phyloP scores from a whole-genome alignment of 352 stramenopile genomes.

The Pythium pyrilobum region DNA sequence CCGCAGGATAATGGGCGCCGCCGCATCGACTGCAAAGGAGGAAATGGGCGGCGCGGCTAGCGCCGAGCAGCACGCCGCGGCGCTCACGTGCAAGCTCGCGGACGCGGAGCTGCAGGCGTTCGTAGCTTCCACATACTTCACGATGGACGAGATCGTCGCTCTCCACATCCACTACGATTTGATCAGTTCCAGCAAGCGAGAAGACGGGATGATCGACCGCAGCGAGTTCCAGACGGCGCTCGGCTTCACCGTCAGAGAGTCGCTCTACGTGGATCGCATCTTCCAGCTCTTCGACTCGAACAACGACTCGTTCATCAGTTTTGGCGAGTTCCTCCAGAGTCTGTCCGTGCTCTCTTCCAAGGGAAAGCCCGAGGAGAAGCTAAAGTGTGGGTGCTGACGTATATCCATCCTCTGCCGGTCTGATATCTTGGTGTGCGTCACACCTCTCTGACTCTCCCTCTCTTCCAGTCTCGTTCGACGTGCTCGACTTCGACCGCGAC shows the following conservation, averaged over 20 bases:
- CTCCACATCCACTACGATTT: conserved; percentile 61
- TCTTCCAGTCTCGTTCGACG: conserved; percentile 64
- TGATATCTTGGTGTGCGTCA: no score
- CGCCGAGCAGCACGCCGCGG: not conserved
- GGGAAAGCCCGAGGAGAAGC: conserved; percentile 56
- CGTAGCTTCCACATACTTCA: conserved; percentile 42
- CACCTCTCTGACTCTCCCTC: no score
- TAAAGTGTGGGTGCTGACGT: conserved; percentile 60
- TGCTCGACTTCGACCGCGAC: conserved; percentile 70
- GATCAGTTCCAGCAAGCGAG: conserved; percentile 53
- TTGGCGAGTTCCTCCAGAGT: conserved; percentile 71
- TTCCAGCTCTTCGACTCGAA: conserved; percentile 80
- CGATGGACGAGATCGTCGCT: conserved; percentile 49
- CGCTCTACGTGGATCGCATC: conserved; percentile 77
- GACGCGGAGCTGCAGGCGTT: conserved; percentile 44
- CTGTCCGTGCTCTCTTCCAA: conserved; percentile 73
- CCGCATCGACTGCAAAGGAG: conserved; percentile 56
- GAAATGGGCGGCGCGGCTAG: conserved; percentile 20
- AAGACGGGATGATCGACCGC: conserved; percentile 69
- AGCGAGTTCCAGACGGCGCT: conserved; percentile 77
- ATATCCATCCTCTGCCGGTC: not conserved
- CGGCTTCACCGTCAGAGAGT: conserved; percentile 75
- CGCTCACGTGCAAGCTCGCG: conserved; percentile 49
- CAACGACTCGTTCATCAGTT: conserved; percentile 76
- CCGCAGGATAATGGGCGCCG: conserved; percentile 58